Percentiles rank a stretch among this genome's conserved stretches.
Evolutionary conservation across 2,329 filamentous ascomycete genomes (phyloP).

Genomic region (Mycogone perniciosa): DNA sequence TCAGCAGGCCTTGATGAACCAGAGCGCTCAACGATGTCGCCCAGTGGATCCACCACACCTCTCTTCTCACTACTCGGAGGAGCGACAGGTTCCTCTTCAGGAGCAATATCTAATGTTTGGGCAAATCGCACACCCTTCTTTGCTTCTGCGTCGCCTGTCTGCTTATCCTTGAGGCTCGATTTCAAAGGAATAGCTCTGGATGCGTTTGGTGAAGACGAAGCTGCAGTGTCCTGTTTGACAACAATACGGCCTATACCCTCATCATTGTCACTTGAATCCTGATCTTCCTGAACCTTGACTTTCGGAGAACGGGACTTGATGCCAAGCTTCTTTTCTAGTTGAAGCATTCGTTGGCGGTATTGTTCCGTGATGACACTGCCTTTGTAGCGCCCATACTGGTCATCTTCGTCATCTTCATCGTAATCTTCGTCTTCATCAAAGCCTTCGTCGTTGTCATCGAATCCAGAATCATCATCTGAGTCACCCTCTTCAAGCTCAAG

Average conservation of each 20-base stretch:
- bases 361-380: conserved; percentile 61
- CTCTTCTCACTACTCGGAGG: conserved; percentile 20
- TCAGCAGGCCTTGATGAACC: conserved; percentile 20
- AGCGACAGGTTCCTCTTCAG: conserved; percentile 22
- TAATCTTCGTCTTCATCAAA: conserved; percentile 48
- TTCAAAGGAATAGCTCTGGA: conserved; percentile 22
- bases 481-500: conserved; percentile 71
- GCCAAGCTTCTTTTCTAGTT: conserved; percentile 71
- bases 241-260: conserved; percentile 53
- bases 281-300: conserved; percentile 42
- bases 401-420: conserved; percentile 60
- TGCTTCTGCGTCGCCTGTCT: conserved; percentile 16
- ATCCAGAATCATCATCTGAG: conserved; percentile 48
- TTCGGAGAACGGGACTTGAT: conserved; percentile 49
- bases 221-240: conserved; percentile 31
- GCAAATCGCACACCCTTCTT: conserved; percentile 81
- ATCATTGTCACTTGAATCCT: conserved; percentile 32
- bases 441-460: conserved; percentile 47
- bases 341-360: conserved; percentile 76
- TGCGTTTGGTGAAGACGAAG: conserved; percentile 13
- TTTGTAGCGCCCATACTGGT: conserved; percentile 69
- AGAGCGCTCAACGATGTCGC: conserved; percentile 47
- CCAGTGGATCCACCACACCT: conserved; percentile 40
- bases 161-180: conserved; percentile 29
- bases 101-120: conserved; percentile 63